Conservation (phyloP, 1,284 basidiomycete genomes). For the Ustilago crameri region DNA sequence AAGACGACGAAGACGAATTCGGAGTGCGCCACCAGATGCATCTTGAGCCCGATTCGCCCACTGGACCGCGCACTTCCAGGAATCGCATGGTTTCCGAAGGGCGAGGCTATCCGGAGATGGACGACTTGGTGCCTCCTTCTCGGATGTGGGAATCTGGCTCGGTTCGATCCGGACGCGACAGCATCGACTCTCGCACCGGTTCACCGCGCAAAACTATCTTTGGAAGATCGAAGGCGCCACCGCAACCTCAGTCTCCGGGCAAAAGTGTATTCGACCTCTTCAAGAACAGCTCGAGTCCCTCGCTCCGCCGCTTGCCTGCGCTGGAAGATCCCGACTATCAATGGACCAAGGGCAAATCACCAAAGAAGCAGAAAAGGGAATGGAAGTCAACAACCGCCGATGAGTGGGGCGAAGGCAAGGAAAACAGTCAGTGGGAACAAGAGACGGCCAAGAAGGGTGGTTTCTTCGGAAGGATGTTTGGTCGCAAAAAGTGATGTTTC, state of each 20-base stretch:
- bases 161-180: conserved; percentile 14
- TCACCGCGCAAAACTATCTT: neutral
- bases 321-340: conserved; percentile 45
- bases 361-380: conserved; percentile 4
- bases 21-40: conserved; percentile 13
- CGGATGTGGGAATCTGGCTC: conserved; percentile 22
- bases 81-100: conserved; percentile 13
- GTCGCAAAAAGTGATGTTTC: conserved; percentile 21
- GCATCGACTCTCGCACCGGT: conserved; percentile 15
- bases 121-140: conserved; percentile 36
- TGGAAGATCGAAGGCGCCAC: neutral
- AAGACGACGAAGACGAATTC: conserved; percentile 10
- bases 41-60: neutral
- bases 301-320: conserved; percentile 26
- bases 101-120: conserved; percentile 32
- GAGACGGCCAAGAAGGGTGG: conserved; percentile 24
- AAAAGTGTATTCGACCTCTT: conserved; percentile 18
- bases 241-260: conserved; percentile 6
- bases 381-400: conserved; percentile 34
- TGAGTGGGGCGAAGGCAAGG: conserved; percentile 8
- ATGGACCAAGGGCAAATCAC: conserved; percentile 18
- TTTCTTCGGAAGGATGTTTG: conserved; percentile 41
- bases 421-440: conserved; percentile 14
- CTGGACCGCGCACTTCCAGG: conserved; percentile 10
- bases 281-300: conserved; percentile 33